These are phyloP conservation scores for Acanthamoeba castellanii DNA, from an alignment of 208 protist species.

Conservation along the genomic window DNA sequence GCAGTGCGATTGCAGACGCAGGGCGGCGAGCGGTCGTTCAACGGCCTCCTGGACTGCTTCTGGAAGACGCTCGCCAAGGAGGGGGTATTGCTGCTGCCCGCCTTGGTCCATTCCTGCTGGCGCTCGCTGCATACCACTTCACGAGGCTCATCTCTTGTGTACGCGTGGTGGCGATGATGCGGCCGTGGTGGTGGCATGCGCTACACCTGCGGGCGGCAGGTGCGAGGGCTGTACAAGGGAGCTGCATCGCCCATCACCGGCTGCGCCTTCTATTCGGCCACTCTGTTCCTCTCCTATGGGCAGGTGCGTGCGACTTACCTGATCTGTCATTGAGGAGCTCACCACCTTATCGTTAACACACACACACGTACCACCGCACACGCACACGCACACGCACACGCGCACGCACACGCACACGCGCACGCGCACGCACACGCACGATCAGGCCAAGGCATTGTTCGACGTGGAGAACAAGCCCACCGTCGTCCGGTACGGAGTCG, in stretches of 20 bases:
- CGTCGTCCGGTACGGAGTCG: not conserved
- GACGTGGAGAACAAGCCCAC: conserved; percentile 60
- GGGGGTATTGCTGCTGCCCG: conserved; percentile 6
- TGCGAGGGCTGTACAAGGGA: conserved; percentile 68
- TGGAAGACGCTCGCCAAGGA: conserved; percentile 72
- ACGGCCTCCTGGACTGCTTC: conserved; percentile 51
- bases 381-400: no score
- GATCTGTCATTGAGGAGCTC: not conserved
- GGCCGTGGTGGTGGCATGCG: not conserved
- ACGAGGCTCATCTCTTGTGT: no score
- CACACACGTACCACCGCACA: not conserved
- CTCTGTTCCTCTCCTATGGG: conserved; percentile 69
- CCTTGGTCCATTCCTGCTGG: not conserved
- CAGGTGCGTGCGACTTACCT: not conserved
- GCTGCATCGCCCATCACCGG: conserved; percentile 59
- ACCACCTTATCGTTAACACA: not conserved
- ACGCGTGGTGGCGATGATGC: not conserved
- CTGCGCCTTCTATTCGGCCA: conserved; percentile 68
- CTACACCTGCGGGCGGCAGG: not conserved
- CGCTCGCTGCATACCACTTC: no score
- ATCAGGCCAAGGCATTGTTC: conserved; percentile 32
- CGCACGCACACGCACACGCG: no score
- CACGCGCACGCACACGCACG: no score
- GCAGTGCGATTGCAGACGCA: conserved; percentile 70
- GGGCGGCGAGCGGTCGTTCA: conserved; percentile 30